These are phyloP conservation scores for Pleurotus salmoneostramineus DNA, from an alignment of 768 basidiomycete species.

Conservation along the genomic window DNA sequence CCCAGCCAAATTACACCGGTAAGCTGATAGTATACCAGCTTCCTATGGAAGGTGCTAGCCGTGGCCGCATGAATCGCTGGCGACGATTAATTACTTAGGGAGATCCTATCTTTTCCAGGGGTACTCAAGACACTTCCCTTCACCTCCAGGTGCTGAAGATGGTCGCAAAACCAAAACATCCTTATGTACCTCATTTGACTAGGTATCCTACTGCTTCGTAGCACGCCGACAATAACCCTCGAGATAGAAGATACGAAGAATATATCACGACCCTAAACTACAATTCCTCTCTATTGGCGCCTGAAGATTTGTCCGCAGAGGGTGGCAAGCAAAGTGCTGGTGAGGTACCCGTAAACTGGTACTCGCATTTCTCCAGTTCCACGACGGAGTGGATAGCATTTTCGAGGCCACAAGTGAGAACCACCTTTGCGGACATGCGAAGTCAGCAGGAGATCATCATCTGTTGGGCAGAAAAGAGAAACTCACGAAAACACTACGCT, in stretches of 20 bases:
- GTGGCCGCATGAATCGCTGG: too few relatives aligned
- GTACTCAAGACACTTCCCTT: too few relatives aligned
- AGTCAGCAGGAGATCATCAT: background rate
- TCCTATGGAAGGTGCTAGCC: too few relatives aligned
- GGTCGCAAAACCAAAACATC: too few relatives aligned
- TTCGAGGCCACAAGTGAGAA: constrained; percentile 81
- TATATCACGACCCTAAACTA: constrained; percentile 10
- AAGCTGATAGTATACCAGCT: too few relatives aligned
- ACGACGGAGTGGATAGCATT: constrained; percentile 74
- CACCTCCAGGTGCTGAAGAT: too few relatives aligned
- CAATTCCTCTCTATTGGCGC: constrained; percentile 41
- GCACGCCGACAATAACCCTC: too few relatives aligned
- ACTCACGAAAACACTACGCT: constrained; percentile 75
- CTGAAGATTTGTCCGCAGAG: constrained; percentile 29
- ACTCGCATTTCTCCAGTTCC: constrained; percentile 97
- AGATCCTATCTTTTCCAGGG: too few relatives aligned
- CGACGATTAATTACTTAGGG: too few relatives aligned
- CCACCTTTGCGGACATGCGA: constrained; percentile 43
- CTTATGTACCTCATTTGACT: too few relatives aligned
- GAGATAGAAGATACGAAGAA: background rate
- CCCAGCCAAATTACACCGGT: too few relatives aligned
- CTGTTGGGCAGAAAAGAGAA: background rate
- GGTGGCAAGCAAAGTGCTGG: constrained; percentile 78
- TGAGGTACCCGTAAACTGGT: constrained; percentile 78
- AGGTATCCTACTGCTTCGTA: too few relatives aligned